Evolutionary conservation across 2,329 filamentous ascomycete genomes (phyloP).

Genomic region (Calcarisporium arbuscula): DNA sequence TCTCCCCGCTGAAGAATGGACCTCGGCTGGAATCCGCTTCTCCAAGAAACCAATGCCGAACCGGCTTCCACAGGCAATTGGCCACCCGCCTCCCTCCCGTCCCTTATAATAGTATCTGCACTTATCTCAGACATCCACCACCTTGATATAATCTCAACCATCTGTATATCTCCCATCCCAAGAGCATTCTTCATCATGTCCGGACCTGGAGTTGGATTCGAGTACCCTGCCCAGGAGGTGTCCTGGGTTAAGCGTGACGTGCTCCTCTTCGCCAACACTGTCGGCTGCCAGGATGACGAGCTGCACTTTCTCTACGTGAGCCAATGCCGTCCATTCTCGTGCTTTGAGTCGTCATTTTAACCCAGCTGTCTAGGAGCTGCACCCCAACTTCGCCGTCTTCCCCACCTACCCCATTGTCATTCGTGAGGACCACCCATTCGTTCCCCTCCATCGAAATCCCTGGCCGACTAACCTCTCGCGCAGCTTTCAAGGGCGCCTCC

Average conservation of each 20-base stretch:
- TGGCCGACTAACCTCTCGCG: conserved; percentile 5
- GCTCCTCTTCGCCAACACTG: conserved; percentile 83
- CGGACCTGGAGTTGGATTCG: conserved; percentile 62
- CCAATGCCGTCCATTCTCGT: background rate
- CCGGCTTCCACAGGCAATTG: too few species aligned
- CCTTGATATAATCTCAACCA: too few species aligned
- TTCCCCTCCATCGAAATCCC: background rate
- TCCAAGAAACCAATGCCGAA: too few species aligned
- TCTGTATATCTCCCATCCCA: background rate
- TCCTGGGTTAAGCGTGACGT: conserved; percentile 84
- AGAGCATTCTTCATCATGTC: conserved; percentile 22
- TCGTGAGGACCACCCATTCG: conserved; percentile 39
- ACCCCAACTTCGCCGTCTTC: conserved; percentile 81
- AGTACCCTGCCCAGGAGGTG: conserved; percentile 70
- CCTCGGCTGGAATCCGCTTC: too few species aligned
- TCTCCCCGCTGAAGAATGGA: too few species aligned
- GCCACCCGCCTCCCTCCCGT: too few species aligned
- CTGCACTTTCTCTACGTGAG: conserved; percentile 84
- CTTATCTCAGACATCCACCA: too few species aligned
- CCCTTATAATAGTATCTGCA: too few species aligned
- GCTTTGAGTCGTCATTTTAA: conserved; percentile 5
- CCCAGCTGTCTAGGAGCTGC: conserved; percentile 58
- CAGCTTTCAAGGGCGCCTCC: conserved; percentile 69
- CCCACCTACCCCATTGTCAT: conserved; percentile 83
- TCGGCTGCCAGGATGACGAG: conserved; percentile 79